Base-by-base conservation (phyloP, 2,329 filamentous ascomycete genomes). In the Monosporascus sp. region DNA sequence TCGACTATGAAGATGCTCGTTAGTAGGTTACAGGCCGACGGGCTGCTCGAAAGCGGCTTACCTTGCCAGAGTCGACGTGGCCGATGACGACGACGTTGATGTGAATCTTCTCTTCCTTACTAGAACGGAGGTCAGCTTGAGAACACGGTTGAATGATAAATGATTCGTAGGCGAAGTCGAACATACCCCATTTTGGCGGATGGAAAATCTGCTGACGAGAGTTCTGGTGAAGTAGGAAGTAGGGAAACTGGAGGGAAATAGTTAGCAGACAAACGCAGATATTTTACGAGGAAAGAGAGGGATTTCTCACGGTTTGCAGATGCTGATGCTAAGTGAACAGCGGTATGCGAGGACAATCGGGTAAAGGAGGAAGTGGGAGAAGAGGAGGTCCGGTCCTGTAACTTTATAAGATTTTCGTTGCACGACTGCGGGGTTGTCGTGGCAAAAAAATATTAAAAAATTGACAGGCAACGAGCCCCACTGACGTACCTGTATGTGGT, bases 41-140 rank as follows among this genome's bases (percentile, higher is more conserved):
- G 18, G 37, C n/a, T 37, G 61, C 54, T 63, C 65, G 53, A 63
- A 62, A 67, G 41, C 35, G 53, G 49, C 37, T 50, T 56, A 50
- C 96, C 88, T 97, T 97, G 82, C 92, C 93, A 78, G 91, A 96
- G 82, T 96, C 91, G 90, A 96, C 92, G 87, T 96, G 65, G 59
- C 65, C 91, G 85, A 96, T 96, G 78, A 96, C 91, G 81, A 96
- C 91, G 79, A 96, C 88, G 89, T 92, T 92, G 80, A 97, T 91
- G 79, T 97, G 93, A 79, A 77, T 80, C 88, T 96, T 96, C 65
- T 93, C 89, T 72, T 96, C 86, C 84, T 91, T 97, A 89, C 92
- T 93, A 73, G 68, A 31, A 63, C 50, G 46, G 58, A 28, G 49
- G 38, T 56, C 47, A 59, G 58, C 49, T 49, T 53, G 28, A 44